Conservation (phyloP, 768 basidiomycete species). For the Strobilomyces echinocephalus region DNA sequence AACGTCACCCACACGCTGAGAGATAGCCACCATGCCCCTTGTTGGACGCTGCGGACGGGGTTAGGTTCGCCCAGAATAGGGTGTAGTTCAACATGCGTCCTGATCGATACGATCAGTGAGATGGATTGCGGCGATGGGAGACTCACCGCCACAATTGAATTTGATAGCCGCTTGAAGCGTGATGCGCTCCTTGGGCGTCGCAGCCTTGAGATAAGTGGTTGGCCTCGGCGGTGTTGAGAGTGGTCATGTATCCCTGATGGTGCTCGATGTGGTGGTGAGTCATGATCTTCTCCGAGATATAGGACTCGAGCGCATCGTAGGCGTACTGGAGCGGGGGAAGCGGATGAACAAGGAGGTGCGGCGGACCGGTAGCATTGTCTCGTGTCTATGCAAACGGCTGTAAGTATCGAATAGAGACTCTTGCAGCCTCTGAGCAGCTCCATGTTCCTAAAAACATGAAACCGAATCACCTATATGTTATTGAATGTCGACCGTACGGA, state of each 20-base stretch:
- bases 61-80: constrained; percentile 94
- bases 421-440: constrained; percentile 62
- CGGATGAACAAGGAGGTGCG: background rate
- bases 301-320: constrained; percentile 92
- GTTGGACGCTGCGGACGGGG: constrained; percentile 49
- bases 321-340: constrained; percentile 72
- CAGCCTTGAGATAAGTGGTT: constrained; percentile 63
- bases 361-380: constrained; percentile 7
- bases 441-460: constrained; percentile 36
- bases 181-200: constrained; percentile 74
- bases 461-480: too few relatives aligned
- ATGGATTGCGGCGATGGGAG: constrained; percentile 10
- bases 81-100: constrained; percentile 94
- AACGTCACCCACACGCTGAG: constrained; percentile 63
- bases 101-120: constrained; percentile 17
- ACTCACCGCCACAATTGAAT: constrained; percentile 93
- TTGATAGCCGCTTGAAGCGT: constrained; percentile 86
- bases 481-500: too few relatives aligned
- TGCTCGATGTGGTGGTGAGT: constrained; percentile 92
- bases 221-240: constrained; percentile 87
- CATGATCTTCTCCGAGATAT: constrained; percentile 91
- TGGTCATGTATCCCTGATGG: constrained; percentile 91
- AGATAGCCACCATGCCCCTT: constrained; percentile 61
- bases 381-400: constrained; percentile 9
- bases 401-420: constrained; percentile 41